Percentiles rank a stretch among this genome's conserved stretches.
phyloP scores from a whole-genome alignment of 2,329 filamentous ascomycete genomes.

The Alternaria rosae region DNA sequence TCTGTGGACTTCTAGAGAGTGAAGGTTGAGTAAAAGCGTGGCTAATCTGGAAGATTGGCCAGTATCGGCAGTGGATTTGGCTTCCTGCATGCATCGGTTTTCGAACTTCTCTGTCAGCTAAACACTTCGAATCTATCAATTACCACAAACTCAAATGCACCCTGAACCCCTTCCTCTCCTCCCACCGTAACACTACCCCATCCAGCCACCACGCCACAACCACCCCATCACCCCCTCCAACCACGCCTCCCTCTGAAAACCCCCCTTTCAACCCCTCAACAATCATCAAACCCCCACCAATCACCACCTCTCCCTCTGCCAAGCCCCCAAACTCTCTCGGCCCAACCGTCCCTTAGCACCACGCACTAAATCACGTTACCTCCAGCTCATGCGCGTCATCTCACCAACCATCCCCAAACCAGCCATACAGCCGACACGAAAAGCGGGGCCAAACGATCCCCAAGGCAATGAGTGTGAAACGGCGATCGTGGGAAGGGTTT shows the following conservation, averaged over 20 bases:
- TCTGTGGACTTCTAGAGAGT: too few relatives aligned
- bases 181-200: not conserved
- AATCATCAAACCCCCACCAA: constrained; percentile 11
- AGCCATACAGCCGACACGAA: not conserved
- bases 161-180: not conserved
- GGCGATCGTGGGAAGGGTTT: not conserved
- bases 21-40: too few relatives aligned
- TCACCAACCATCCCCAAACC: not conserved
- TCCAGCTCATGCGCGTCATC: constrained; percentile 24
- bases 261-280: not conserved
- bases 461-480: not conserved
- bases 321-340: constrained; percentile 6
- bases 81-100: not conserved
- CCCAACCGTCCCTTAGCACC: not conserved
- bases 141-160: not conserved
- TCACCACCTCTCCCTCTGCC: constrained; percentile 5
- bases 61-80: too few relatives aligned
- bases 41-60: too few relatives aligned
- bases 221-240: not conserved
- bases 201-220: not conserved
- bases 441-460: not conserved
- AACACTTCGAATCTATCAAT: too few relatives aligned
- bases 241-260: not conserved
- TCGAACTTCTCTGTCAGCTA: not conserved
- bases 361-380: constrained; percentile 24